These are phyloP conservation scores for Madurella mycetomatis DNA, from an alignment of 2,329 filamentous ascomycete species.

Conservation along the genomic window DNA sequence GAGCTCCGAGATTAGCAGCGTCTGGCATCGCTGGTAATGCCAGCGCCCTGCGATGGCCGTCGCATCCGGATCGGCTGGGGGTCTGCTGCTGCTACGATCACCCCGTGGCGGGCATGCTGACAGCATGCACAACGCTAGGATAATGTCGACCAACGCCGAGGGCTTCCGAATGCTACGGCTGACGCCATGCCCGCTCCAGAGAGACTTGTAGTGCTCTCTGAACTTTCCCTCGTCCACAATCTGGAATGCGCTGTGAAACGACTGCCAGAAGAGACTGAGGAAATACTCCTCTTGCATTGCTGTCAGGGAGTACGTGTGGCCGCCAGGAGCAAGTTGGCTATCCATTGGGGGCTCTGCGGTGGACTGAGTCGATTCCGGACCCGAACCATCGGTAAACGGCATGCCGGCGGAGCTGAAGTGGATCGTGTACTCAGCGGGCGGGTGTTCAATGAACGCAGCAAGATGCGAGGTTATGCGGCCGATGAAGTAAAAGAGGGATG, in stretches of 20 bases:
- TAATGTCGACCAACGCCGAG: constrained; percentile 49
- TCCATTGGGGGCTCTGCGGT: neutral
- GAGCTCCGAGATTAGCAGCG: constrained; percentile 39
- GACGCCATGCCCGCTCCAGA: constrained; percentile 32
- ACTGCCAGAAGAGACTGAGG: constrained; percentile 38
- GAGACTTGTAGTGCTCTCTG: constrained; percentile 34
- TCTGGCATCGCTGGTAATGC: constrained; percentile 45
- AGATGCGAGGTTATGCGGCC: constrained; percentile 38
- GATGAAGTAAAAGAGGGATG: constrained; percentile 44
- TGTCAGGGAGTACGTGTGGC: constrained; percentile 26
- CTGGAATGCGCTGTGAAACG: constrained; percentile 34
- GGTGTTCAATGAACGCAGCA: constrained; percentile 24
- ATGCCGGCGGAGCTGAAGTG: constrained; percentile 4
- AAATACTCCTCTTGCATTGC: constrained; percentile 40
- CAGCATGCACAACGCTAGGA: constrained; percentile 50
- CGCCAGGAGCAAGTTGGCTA: too few species aligned
- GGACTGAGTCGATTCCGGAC: neutral
- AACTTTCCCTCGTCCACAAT: constrained; percentile 40
- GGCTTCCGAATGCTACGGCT: constrained; percentile 31
- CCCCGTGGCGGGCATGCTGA: constrained; percentile 31
- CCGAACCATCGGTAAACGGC: constrained; percentile 12
- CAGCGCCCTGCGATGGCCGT: constrained; percentile 41
- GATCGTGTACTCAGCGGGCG: neutral
- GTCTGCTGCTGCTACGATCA: neutral
- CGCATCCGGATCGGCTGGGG: constrained; percentile 27